Base-by-base conservation (phyloP, 2,329 filamentous ascomycete genomes). In the Penicillium hesseltinei region DNA sequence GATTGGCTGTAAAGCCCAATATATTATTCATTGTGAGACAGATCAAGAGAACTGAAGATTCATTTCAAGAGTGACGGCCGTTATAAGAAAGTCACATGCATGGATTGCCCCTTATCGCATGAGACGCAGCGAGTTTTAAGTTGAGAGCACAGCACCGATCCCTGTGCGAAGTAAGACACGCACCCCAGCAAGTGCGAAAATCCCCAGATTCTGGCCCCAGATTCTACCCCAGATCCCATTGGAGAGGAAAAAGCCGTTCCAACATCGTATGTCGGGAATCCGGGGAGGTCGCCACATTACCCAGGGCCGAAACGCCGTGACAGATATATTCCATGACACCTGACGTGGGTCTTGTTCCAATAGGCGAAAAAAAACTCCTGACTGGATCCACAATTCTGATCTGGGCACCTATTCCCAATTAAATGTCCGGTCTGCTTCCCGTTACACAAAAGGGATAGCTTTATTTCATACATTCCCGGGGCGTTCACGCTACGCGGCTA, bases 391-490 rank as follows among this genome's bases (percentile, higher is more conserved):
- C 1, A 17, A 36, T 29, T 15, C 5, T 31, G 2, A 11, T 8
- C 7, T 23, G 7, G 4, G 25, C 4, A 15, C n/a, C 17, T 21
- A 11, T 23, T n/a, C 38, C 39, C 8, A 27, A 19, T 6, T 23
- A 11, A 10, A 19, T 9, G 2, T 35, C 13, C 51, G 53, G 62
- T 29, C 13, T 7, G 3, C 11, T 10, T 15, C 27, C 64, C 64
- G 62, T 62, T 51, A 35, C 61, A 13, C 5, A 29, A 58, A 47
- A 10, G 64, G 64, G 46, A 58, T 65, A 61, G 64, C 23, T 49
- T 39, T 45, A 33, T 51, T 51, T 43, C 11, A 8, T 0, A 27
- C 13, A 25, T 25, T 25, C 43, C 31, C 36, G 49, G 25, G 51
- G 55, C 53, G 59, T 57, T 36, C 21, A 27, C 38, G 23, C 44